Conservation (phyloP, 805 yeast genomes). For the Myxozyma vanderwaltii region DNA sequence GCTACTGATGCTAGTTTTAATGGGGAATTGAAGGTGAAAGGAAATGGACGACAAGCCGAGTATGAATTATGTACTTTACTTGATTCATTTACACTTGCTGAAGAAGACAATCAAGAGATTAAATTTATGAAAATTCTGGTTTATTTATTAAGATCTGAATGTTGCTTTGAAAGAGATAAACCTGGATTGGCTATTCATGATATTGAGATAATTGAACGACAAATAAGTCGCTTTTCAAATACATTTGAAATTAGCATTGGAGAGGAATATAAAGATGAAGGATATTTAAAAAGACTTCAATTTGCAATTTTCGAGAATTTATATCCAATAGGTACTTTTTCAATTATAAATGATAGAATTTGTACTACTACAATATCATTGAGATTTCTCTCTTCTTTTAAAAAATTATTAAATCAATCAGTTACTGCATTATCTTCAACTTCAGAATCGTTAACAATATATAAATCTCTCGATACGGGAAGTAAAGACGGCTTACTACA, state of each 20-base stretch:
- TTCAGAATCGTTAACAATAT: too few species aligned
- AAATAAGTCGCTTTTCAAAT: too few species aligned
- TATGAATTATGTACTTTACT: constrained; percentile 10
- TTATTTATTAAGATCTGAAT: constrained; percentile 14
- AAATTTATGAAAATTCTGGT: neutral
- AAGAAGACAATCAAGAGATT: neutral
- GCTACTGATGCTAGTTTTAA: too few species aligned
- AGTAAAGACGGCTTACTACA: too few species aligned
- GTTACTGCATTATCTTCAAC: too few species aligned
- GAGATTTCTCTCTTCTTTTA: neutral
- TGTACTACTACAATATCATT: neutral
- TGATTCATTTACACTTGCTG: neutral
- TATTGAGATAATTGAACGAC: neutral
- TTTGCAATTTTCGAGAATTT: neutral
- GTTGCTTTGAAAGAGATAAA: constrained; percentile 17
- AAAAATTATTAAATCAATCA: neutral
- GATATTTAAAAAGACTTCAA: neutral
- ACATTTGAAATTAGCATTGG: neutral
- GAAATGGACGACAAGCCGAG: constrained; percentile 11
- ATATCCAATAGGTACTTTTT: constrained; percentile 2
- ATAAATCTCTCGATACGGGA: too few species aligned
- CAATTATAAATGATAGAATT: neutral
- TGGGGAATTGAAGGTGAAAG: too few species aligned
- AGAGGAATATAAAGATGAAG: neutral
- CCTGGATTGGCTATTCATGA: constrained; percentile 2